A percentile compares a stretch with the other conserved stretches of the same genome.
Conservation (phyloP, 345 rosid genomes). For the Physaria fendleri region DNA sequence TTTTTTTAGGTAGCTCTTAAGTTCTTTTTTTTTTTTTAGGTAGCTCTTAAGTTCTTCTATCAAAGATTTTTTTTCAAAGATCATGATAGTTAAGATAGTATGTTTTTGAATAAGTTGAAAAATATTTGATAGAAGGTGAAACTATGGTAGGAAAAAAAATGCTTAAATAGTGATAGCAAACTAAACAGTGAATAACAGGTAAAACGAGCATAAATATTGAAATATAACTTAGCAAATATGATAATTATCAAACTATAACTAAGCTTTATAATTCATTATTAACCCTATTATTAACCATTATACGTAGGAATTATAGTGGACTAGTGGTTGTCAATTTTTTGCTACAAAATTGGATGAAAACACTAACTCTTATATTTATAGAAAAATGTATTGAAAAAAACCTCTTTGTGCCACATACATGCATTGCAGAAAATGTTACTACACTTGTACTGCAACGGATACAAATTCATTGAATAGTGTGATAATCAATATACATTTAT, state of each 20-base stretch:
- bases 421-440: background rate
- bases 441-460: background rate
- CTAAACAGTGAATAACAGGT: background rate
- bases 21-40: no score
- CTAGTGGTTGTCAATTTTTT: no score
- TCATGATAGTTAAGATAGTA: background rate
- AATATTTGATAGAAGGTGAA: background rate
- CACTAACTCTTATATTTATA: no score
- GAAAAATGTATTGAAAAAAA: background rate
- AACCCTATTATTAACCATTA: no score
- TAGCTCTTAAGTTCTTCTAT: no score
- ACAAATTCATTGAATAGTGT: background rate
- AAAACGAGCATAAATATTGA: background rate
- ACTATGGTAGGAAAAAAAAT: background rate
- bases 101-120: background rate
- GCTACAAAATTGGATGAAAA: no score
- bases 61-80: no score
- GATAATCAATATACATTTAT: conserved; percentile 2
- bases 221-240: background rate
- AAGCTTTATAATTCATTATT: no score
- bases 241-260: background rate
- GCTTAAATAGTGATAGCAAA: background rate
- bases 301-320: no score
- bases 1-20: no score
- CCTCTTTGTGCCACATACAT: background rate